These are phyloP conservation scores for Kodamaea kakaduensis DNA, from an alignment of 805 yeast species.

Conservation along the genomic window DNA sequence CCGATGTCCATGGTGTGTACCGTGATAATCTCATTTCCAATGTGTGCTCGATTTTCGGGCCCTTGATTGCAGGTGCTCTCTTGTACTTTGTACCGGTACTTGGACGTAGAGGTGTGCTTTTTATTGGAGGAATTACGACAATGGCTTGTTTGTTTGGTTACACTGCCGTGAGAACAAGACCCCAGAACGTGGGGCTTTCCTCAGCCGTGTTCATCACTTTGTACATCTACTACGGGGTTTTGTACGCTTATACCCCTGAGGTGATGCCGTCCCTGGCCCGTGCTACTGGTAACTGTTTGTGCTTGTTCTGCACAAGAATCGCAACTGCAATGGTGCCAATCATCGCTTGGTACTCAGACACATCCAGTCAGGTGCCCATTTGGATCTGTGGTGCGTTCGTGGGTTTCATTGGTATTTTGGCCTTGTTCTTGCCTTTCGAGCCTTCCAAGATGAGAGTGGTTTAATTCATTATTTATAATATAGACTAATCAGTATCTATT, in stretches of 20 bases:
- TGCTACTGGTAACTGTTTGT: conserved; percentile 35
- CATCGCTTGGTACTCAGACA: conserved; percentile 30
- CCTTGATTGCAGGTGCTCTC: conserved; percentile 46
- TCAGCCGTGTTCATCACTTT: conserved; percentile 17
- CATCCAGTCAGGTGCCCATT: conserved; percentile 27
- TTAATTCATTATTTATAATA: too few species aligned
- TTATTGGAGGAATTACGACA: conserved; percentile 17
- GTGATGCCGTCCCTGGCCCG: conserved; percentile 34
- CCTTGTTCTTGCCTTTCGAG: conserved; percentile 33
- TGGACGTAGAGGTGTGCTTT: conserved; percentile 19
- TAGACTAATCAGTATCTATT: too few species aligned
- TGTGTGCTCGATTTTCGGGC: conserved; percentile 49
- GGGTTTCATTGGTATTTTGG: conserved; percentile 28
- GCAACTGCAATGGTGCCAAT: conserved; percentile 31
- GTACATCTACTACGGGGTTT: conserved; percentile 25
- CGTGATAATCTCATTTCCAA: conserved; percentile 48
- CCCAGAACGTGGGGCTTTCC: conserved; percentile 18
- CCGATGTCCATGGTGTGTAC: conserved; percentile 36
- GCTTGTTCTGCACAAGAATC: conserved; percentile 28
- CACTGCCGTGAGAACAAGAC: conserved; percentile 17
- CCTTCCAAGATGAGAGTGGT: conserved; percentile 25
- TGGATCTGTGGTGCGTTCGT: conserved; percentile 36
- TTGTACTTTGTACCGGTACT: conserved; percentile 14
- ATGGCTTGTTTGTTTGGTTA: conserved; percentile 22
- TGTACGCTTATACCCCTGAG: conserved; percentile 35